Conservation (phyloP, 176 grass and related monocot genomes). For the Ensete ventricosum region DNA sequence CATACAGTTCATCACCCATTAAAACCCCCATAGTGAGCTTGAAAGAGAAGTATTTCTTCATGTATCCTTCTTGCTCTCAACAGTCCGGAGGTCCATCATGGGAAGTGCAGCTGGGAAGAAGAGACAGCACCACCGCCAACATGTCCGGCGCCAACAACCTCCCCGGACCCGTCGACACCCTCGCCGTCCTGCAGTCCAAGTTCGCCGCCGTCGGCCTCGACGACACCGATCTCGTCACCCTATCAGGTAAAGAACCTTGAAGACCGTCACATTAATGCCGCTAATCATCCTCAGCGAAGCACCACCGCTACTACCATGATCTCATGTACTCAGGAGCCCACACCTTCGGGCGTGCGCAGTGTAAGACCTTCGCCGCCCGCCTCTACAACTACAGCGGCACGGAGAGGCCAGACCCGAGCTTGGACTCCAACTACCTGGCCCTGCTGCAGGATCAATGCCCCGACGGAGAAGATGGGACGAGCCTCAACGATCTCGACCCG, state of each 20-base stretch:
- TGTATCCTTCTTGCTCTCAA: not conserved
- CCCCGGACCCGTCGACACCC: conserved; percentile 27
- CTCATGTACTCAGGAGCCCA: conserved; percentile 32
- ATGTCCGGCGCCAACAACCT: conserved; percentile 9
- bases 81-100: conserved; percentile 58
- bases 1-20: no score
- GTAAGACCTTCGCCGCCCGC: conserved; percentile 26
- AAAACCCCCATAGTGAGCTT: no score
- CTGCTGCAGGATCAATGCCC: conserved; percentile 36
- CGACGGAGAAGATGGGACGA: not conserved
- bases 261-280: not conserved
- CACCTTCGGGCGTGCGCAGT: conserved; percentile 51
- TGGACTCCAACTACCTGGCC: conserved; percentile 9
- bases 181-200: conserved; percentile 14
- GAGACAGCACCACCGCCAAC: conserved; percentile 33
- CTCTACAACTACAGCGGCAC: conserved; percentile 59
- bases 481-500: conserved; percentile 43
- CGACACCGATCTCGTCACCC: conserved; percentile 43
- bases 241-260: conserved; percentile 32
- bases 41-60: no score
- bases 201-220: conserved; percentile 13
- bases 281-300: no score
- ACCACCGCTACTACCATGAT: no score
- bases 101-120: conserved; percentile 42
- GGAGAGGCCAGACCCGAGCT: conserved; percentile 30